Evolutionary conservation across 2,329 filamentous ascomycete species (phyloP), one percentile per base, ranked within the genome.

Genomic region (Alternaria consortialis): DNA sequence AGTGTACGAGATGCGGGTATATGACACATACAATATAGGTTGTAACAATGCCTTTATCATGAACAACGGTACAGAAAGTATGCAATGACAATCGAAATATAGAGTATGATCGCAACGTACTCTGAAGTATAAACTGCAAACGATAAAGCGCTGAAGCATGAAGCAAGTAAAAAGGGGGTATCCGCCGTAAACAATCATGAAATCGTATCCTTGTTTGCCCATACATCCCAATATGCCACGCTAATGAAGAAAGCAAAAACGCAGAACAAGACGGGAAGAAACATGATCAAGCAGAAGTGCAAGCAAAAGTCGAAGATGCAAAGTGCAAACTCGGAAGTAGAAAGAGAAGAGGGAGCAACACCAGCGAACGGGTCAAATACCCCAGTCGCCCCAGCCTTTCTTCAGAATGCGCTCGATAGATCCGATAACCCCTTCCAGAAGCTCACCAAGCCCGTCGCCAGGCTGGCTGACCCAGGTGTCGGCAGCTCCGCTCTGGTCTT

Each of bases 371-470:
- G 31, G n/a, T 72, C 51, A 77, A 17, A 77, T 60, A 36, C 62
- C 67, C 74, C 72, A 77, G 3, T 61, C 66, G n/a, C 68, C 65
- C 75, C 76, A 78, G 1, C 69, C 70, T 8, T 65, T 61, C 7
- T 60, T 52, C 47, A 78, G 61, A 15, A 77, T 68, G 29, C 71
- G 71, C 48, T 76, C 74, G n/a, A 78, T 51, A 7, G 70, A 70
- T 0, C 66, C 57, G 4, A 74, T 64, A 17, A 74, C 66, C 5
- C 70, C 68, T 29, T 76, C 69, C 15, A 77, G 59, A 5, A 77
- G 64, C 52, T 78, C 75, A 3, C 75, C 76, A 12, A 69, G 66
- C 2, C 69, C 55, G 17, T 73, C 69, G 3, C 62, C 66, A 37
- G 69, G 60, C n/a, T 57, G 40, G 31, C 60, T 53, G 9, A 56